A percentile compares a stretch with the other conserved stretches of the same genome.
Evolutionary conservation across 108 stramenopile species (phyloP).

Genomic region (Nitzschia sp.): DNA sequence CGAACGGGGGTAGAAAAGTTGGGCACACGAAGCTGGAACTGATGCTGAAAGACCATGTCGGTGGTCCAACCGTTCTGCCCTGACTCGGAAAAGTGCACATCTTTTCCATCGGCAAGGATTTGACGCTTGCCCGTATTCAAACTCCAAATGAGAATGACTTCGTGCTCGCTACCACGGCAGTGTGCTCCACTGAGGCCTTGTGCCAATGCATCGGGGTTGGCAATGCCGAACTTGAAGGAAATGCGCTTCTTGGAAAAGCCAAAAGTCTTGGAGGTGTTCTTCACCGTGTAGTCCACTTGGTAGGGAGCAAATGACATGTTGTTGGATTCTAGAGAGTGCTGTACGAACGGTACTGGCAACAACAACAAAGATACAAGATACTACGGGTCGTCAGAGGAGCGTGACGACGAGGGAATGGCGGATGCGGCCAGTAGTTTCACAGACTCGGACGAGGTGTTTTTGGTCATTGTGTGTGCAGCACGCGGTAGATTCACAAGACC

Average conservation of each 20-base stretch:
- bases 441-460: no score
- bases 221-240: conserved; percentile 81
- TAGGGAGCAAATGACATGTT: conserved; percentile 47
- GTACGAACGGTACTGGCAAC: no score
- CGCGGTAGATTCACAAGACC: no score
- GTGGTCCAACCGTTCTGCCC: conserved; percentile 57
- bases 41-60: conserved; percentile 56
- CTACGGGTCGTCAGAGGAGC: no score
- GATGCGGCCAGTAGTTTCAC: no score
- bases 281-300: conserved; percentile 49
- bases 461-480: no score
- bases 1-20: conserved; percentile 22
- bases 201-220: conserved; percentile 53
- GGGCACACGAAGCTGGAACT: conserved; percentile 40
- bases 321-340: neutral
- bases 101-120: conserved; percentile 65
- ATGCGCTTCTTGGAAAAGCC: conserved; percentile 77
- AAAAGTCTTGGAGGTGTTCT: conserved; percentile 69
- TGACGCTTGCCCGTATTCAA: conserved; percentile 77
- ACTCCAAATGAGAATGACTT: conserved; percentile 74
- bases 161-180: conserved; percentile 86
- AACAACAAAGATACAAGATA: no score
- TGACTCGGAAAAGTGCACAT: conserved; percentile 66
- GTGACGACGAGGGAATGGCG: no score
- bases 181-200: conserved; percentile 59